Evolutionary conservation across 176 grass and related monocot genomes (phyloP).

Genomic region (Alopecurus myosuroides): DNA sequence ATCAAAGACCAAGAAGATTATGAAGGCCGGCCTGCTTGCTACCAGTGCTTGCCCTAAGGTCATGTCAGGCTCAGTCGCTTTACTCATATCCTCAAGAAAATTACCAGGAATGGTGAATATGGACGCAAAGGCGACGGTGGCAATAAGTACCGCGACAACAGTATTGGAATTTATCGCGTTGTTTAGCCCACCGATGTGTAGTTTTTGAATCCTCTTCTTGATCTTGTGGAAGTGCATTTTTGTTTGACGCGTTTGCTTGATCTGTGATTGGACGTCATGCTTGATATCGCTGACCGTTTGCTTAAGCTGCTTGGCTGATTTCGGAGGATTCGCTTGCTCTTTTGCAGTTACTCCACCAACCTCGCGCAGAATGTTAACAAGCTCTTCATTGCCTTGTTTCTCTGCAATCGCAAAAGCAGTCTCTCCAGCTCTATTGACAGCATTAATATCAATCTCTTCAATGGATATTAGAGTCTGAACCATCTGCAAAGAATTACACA

Average conservation of each 20-base stretch:
- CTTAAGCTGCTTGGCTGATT: conserved; percentile 87
- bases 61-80: background rate
- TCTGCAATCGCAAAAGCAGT: conserved; percentile 83
- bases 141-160: conserved; percentile 89
- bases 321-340: conserved; percentile 67
- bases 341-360: conserved; percentile 55
- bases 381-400: conserved; percentile 67
- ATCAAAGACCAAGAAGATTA: conserved; percentile 83
- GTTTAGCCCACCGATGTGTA: conserved; percentile 90
- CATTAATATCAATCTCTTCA: conserved; percentile 73
- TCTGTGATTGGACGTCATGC: conserved; percentile 81
- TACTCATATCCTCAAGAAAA: conserved; percentile 13
- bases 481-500: conserved; percentile 50
- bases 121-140: conserved; percentile 89
- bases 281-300: conserved; percentile 94
- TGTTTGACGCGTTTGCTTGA: conserved; percentile 85
- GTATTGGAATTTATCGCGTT: conserved; percentile 96
- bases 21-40: conserved; percentile 66
- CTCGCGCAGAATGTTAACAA: conserved; percentile 55
- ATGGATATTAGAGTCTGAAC: conserved; percentile 64
- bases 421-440: conserved; percentile 82
- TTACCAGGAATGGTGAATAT: conserved; percentile 85
- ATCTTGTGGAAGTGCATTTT: conserved; percentile 88
- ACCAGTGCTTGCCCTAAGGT: conserved; percentile 70
- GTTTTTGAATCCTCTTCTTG: conserved; percentile 76